Base-by-base conservation (phyloP, 768 basidiomycete species). In the Pholiota conissans region DNA sequence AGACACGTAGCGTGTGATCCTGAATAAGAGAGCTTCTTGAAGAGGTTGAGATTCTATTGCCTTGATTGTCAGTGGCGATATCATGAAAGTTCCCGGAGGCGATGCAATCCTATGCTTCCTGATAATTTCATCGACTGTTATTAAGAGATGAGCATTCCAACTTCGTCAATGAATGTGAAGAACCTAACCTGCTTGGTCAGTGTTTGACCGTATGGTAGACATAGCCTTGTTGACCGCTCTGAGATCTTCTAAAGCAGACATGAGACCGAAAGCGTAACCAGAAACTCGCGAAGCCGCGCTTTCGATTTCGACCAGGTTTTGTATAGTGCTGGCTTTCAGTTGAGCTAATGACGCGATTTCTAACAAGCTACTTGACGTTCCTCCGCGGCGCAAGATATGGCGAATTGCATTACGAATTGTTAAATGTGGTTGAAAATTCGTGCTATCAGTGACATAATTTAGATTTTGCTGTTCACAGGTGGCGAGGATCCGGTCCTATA, bases 391-490 rank as follows among this genome's bases (percentile, higher is more conserved):
- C 14, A 71, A 49, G 18, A 58, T 58, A 45, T 83, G 75, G n/a
- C 91, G 84, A 32, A 93, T 77, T 16, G 83, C 81, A 70, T 94
- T 94, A 16, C 92, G 80, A 32, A 85, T 69, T 0, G 92, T 92
- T 39, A 90, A 57, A 5, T 79, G 77, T 2, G 91, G 89, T 62
- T 92, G 86, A 55, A 86, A 84, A 65, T 94, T 94, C 16, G 90
- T 89, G 0, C 73, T 69, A 65, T 94, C 92, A 18, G 74, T 72
- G 39, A 87, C 77, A 69, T 87, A 94, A 56, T 78, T 73, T 7
- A 93, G 68, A 0, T 71, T 67, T 60, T 91, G 75, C 10, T 73
- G 82, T 45, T 85, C 79, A 61, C 91, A 93, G 0, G 92, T 94
- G 7, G 86, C 87, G 1, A 93, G 70, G n/a, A 94, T 82, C 57